Percentiles rank a stretch among this genome's conserved stretches.
phyloP scores from a whole-genome alignment of 495 filamentous ascomycete genomes.

The Xylaria bambusicola region DNA sequence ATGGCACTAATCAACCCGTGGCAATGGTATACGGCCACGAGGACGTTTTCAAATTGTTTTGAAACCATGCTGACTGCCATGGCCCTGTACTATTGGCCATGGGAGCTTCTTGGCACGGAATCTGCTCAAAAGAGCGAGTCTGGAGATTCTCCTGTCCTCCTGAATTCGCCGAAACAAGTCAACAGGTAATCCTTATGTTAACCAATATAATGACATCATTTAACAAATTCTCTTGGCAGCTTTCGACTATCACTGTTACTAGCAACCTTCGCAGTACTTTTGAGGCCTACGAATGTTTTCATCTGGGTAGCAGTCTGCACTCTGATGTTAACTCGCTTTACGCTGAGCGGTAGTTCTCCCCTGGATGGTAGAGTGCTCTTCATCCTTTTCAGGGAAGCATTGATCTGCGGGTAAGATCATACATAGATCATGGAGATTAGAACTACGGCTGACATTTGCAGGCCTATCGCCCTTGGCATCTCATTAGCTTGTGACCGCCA shows the following conservation, averaged over 20 bases:
- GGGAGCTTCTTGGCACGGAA: constrained; percentile 55
- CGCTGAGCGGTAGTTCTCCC: constrained; percentile 39
- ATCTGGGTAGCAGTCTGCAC: constrained; percentile 70
- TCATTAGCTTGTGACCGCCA: constrained; percentile 72
- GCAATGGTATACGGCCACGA: constrained; percentile 94
- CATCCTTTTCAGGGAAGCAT: constrained; percentile 60
- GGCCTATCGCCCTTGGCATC: constrained; percentile 55
- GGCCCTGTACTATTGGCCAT: constrained; percentile 85
- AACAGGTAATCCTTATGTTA: constrained; percentile 31
- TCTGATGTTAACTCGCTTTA: constrained; percentile 44
- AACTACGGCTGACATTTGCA: constrained; percentile 35
- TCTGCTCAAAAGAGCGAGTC: constrained; percentile 32
- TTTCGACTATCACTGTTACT: constrained; percentile 70
- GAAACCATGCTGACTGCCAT: constrained; percentile 84
- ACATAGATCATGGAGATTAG: constrained; percentile 19
- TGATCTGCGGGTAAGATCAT: constrained; percentile 67
- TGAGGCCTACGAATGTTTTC: constrained; percentile 87
- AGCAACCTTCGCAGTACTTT: constrained; percentile 79
- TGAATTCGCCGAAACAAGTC: constrained; percentile 30
- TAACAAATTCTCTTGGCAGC: constrained; percentile 34
- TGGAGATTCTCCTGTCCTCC: constrained; percentile 23
- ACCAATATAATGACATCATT: neutral
- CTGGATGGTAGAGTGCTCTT: constrained; percentile 47
- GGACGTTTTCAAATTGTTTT: constrained; percentile 90
- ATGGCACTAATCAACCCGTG: constrained; percentile 83